Conservation (phyloP, 192 early-diverging fungal species). For the Linnemannia zychae region DNA sequence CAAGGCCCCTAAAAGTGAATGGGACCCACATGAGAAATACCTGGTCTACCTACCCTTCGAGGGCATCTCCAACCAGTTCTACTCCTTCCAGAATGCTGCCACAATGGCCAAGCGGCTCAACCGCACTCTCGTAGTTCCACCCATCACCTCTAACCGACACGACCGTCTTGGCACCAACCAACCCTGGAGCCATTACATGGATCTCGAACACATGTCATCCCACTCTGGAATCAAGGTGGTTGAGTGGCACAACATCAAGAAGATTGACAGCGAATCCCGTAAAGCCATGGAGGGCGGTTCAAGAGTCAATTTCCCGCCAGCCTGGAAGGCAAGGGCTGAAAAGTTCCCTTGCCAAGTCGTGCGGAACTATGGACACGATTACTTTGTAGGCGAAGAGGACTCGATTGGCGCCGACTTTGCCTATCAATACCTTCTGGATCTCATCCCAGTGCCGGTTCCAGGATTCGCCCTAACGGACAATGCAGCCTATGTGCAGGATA, state of each 20-base stretch:
- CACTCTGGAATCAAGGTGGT: constrained; percentile 25
- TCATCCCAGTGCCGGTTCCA: constrained; percentile 26
- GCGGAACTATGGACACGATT: constrained; percentile 37
- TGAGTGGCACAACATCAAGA: constrained; percentile 42
- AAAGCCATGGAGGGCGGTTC: constrained; percentile 15
- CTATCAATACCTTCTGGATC: constrained; percentile 30
- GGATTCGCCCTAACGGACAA: constrained; percentile 9
- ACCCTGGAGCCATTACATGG: constrained; percentile 47
- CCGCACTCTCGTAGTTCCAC: constrained; percentile 38
- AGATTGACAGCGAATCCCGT: constrained; percentile 1
- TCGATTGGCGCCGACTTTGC: constrained; percentile 51
- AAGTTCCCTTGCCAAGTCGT: constrained; percentile 35
- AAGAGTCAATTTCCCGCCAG: constrained; percentile 8
- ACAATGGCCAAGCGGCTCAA: constrained; percentile 42
- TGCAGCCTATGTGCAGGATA: constrained; percentile 23
- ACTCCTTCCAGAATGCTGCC: constrained; percentile 38
- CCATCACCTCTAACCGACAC: constrained; percentile 50
- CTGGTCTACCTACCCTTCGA: constrained; percentile 37
- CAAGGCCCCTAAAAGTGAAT: constrained; percentile 15
- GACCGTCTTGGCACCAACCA: constrained; percentile 41
- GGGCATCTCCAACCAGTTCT: constrained; percentile 51
- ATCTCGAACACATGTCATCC: constrained; percentile 31
- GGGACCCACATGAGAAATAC: constrained; percentile 22
- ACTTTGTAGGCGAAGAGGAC: constrained; percentile 35
- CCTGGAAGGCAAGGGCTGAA: constrained; percentile 27